Evolutionary conservation across 1,284 basidiomycete genomes (phyloP).

Genomic region (Ustilago xerochloae): DNA sequence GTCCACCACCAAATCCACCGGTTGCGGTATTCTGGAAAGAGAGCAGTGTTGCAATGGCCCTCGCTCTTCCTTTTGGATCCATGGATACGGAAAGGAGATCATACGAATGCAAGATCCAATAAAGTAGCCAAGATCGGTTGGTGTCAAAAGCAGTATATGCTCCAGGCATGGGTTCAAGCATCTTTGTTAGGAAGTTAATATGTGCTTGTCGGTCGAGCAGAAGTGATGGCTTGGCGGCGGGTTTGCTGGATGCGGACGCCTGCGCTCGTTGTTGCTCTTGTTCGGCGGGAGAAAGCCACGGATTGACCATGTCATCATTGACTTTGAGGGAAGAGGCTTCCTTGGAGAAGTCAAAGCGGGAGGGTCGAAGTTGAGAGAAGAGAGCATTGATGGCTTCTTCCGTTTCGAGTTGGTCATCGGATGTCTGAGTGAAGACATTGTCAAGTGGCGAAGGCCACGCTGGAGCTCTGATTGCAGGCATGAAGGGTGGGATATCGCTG

Average conservation of each 20-base stretch:
- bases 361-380: slow-evolving; percentile 33
- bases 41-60: slow-evolving; percentile 64
- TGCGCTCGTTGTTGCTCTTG: slow-evolving; percentile 24
- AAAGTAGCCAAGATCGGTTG: slow-evolving; percentile 66
- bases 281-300: slow-evolving; percentile 35
- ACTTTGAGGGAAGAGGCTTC: not conserved
- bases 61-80: slow-evolving; percentile 40
- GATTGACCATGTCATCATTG: slow-evolving; percentile 24
- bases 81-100: slow-evolving; percentile 58
- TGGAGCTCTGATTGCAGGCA: slow-evolving; percentile 40
- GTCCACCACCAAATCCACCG: slow-evolving; percentile 92
- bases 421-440: slow-evolving; percentile 50
- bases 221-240: slow-evolving; percentile 29
- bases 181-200: slow-evolving; percentile 56
- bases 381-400: slow-evolving; percentile 57
- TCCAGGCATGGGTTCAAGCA: slow-evolving; percentile 60
- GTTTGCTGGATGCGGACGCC: slow-evolving; percentile 1
- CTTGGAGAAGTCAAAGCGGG: slow-evolving; percentile 31
- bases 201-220: slow-evolving; percentile 57
- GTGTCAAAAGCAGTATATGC: slow-evolving; percentile 62
- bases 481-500: no score
- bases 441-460: slow-evolving; percentile 58
- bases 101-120: slow-evolving; percentile 64
- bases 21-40: slow-evolving; percentile 59
- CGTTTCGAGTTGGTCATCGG: slow-evolving; percentile 58